A percentile compares a stretch with the other conserved stretches of the same genome.
These are phyloP conservation scores for Parmelia sp. DNA, from an alignment of 495 filamentous ascomycete species.

Conservation along the genomic window DNA sequence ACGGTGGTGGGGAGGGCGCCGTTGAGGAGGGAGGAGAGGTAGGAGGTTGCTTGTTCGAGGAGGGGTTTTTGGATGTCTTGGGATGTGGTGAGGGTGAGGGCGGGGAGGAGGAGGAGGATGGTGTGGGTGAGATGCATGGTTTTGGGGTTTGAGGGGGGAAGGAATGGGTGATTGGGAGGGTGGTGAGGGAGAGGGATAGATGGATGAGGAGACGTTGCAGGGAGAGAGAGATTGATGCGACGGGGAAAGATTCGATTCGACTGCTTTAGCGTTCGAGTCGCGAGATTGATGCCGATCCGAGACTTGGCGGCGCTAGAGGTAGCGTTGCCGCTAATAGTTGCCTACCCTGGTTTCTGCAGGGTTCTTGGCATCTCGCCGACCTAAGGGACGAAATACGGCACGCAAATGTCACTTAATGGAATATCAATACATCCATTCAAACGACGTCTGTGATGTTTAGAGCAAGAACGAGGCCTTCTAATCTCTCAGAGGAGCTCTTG, in stretches of 20 bases:
- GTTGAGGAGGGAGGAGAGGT: slow-evolving; percentile 55
- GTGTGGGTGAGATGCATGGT: slow-evolving; percentile 69
- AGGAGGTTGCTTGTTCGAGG: slow-evolving; percentile 59
- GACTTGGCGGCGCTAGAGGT: too few relatives aligned
- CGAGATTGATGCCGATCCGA: neutral
- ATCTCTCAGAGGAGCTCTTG: too few relatives aligned
- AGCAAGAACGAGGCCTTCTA: too few relatives aligned
- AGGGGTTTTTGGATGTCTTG: slow-evolving; percentile 65
- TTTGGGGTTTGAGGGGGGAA: slow-evolving; percentile 26
- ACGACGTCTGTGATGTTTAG: too few relatives aligned
- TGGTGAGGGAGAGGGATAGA: neutral
- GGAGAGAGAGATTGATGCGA: neutral
- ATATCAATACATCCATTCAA: too few relatives aligned
- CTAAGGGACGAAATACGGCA: too few relatives aligned
- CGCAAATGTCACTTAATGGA: too few relatives aligned
- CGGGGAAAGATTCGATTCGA: neutral
- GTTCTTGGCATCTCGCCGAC: too few relatives aligned
- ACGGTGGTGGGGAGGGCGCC: slow-evolving; percentile 49
- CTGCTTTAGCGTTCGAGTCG: neutral
- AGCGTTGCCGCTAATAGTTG: too few relatives aligned
- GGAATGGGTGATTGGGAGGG: neutral
- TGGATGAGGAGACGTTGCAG: slow-evolving; percentile 8
- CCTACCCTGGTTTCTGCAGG: too few relatives aligned
- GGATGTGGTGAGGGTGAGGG: slow-evolving; percentile 65
- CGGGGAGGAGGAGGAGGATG: slow-evolving; percentile 54